Conservation (phyloP, 164 flowering plant genomes). For the Vitis amurensis region DNA sequence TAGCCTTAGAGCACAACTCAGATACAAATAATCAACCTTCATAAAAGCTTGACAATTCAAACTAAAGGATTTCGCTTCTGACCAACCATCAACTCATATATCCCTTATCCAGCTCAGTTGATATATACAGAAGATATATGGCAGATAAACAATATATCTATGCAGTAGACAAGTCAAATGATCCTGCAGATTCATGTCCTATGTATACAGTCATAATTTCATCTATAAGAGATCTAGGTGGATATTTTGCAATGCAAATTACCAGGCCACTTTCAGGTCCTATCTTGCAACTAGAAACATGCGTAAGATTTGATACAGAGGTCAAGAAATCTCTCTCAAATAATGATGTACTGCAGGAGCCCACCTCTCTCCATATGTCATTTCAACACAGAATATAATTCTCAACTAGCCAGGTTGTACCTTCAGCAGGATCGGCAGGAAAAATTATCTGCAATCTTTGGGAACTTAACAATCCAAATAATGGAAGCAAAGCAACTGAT, state of each 20-base stretch:
- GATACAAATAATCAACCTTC: neutral
- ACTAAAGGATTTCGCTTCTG: slow-evolving; percentile 17
- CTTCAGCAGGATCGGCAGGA: slow-evolving; percentile 10
- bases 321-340: slow-evolving; percentile 5
- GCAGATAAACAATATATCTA: slow-evolving; percentile 12
- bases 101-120: slow-evolving; percentile 5
- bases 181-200: slow-evolving; percentile 26
- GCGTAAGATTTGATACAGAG: slow-evolving; percentile 1
- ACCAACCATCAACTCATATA: slow-evolving; percentile 9
- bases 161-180: slow-evolving; percentile 12
- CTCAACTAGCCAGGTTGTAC: slow-evolving; percentile 9
- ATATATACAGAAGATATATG: slow-evolving; percentile 4
- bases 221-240: slow-evolving; percentile 9
- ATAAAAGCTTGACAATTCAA: slow-evolving; percentile 15
- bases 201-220: slow-evolving; percentile 7
- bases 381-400: neutral
- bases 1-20: slow-evolving; percentile 6
- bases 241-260: slow-evolving; percentile 5
- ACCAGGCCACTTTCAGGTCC: slow-evolving; percentile 12
- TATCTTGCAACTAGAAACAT: slow-evolving; percentile 11
- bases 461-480: neutral
- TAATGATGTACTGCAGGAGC: slow-evolving; percentile 8
- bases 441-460: slow-evolving; percentile 11
- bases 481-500: neutral
- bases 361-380: slow-evolving; percentile 1